A percentile compares a stretch with the other conserved stretches of the same genome.
These are phyloP conservation scores for Scedosporium aurantiacum DNA, from an alignment of 2,329 filamentous ascomycete species.

Conservation along the genomic window DNA sequence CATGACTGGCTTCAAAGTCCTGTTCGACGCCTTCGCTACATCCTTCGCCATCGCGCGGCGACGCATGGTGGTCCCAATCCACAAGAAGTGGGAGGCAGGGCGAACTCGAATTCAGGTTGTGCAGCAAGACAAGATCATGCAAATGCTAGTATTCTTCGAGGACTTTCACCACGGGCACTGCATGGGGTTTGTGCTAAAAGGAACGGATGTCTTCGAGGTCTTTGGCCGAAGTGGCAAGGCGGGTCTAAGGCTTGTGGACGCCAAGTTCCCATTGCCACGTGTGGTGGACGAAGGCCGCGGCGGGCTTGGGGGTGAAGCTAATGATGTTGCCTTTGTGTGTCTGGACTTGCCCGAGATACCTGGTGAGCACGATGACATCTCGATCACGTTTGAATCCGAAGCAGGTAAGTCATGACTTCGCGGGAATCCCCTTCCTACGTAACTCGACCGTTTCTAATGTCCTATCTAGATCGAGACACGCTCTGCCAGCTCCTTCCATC, in stretches of 20 bases:
- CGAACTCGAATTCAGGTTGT: slow-evolving; percentile 72
- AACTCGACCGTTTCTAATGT: neutral
- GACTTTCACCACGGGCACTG: slow-evolving; percentile 78
- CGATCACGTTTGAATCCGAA: slow-evolving; percentile 72
- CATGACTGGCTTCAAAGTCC: slow-evolving; percentile 67
- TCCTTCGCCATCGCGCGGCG: slow-evolving; percentile 74
- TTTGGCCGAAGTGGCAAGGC: slow-evolving; percentile 54
- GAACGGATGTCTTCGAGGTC: slow-evolving; percentile 71
- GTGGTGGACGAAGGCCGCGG: slow-evolving; percentile 17
- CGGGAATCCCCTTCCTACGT: neutral
- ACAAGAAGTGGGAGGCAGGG: slow-evolving; percentile 89
- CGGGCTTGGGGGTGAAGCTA: slow-evolving; percentile 17
- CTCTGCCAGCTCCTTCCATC: slow-evolving; percentile 43
- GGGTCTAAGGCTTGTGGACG: slow-evolving; percentile 71
- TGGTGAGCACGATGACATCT: slow-evolving; percentile 85
- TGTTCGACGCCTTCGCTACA: slow-evolving; percentile 61
- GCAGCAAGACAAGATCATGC: slow-evolving; percentile 60
- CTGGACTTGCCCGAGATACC: slow-evolving; percentile 81
- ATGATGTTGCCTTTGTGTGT: slow-evolving; percentile 66
- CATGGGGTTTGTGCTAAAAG: slow-evolving; percentile 80
- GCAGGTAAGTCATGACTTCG: slow-evolving; percentile 45
- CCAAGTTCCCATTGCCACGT: slow-evolving; percentile 76
- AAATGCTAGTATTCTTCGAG: slow-evolving; percentile 78
- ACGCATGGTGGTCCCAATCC: slow-evolving; percentile 82
- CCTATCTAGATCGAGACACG: slow-evolving; percentile 38